Conservation (phyloP, 192 early-diverging fungal genomes). For the Umbelopsis sp. region DNA sequence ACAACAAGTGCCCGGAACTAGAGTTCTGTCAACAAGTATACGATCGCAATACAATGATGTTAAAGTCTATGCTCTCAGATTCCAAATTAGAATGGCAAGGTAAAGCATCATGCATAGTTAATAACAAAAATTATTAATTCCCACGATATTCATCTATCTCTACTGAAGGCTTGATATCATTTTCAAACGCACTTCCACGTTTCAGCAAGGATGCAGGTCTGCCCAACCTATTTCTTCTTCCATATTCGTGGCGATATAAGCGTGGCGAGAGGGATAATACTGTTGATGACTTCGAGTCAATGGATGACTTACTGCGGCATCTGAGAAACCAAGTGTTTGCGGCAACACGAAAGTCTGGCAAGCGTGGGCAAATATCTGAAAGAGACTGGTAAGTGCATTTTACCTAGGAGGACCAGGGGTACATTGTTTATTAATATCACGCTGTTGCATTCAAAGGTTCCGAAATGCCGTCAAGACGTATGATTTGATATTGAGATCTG, state of each 20-base stretch:
- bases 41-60: neutral
- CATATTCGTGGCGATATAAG: slow-evolving; percentile 6
- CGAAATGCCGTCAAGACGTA: slow-evolving; percentile 38
- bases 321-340: slow-evolving; percentile 43
- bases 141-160: neutral
- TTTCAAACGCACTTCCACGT: slow-evolving; percentile 27
- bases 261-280: neutral
- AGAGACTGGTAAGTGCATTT: slow-evolving; percentile 37
- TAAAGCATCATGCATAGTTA: neutral
- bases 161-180: slow-evolving; percentile 28
- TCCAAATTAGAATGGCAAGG: slow-evolving; percentile 39
- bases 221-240: slow-evolving; percentile 41
- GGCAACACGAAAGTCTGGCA: slow-evolving; percentile 34
- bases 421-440: neutral
- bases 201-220: slow-evolving; percentile 1
- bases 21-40: slow-evolving; percentile 38
- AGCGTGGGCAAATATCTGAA: slow-evolving; percentile 47
- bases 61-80: slow-evolving; percentile 26
- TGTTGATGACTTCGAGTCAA: slow-evolving; percentile 18
- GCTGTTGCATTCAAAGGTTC: slow-evolving; percentile 26
- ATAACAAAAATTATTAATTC: neutral
- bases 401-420: neutral
- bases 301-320: slow-evolving; percentile 24
- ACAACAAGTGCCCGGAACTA: slow-evolving; percentile 28
- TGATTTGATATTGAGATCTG: slow-evolving; percentile 42